A percentile compares a stretch with the other conserved stretches of the same genome.
These are phyloP conservation scores for Knufia fluminis DNA, from an alignment of 2,329 filamentous ascomycete species.

Conservation along the genomic window DNA sequence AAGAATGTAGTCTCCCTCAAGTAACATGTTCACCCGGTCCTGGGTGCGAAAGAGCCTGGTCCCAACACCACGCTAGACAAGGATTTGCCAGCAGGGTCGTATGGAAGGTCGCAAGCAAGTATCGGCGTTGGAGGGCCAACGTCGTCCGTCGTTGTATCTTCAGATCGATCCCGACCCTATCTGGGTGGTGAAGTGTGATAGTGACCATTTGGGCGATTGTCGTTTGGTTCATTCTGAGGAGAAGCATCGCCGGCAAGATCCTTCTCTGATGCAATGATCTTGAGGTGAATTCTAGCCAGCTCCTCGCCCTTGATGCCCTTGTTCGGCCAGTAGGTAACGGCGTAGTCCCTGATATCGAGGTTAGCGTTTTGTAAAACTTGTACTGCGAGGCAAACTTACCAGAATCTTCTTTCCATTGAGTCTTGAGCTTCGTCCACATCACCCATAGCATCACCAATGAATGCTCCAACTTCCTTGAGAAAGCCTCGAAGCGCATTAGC, in stretches of 20 bases:
- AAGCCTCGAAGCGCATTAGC: slow-evolving; percentile 36
- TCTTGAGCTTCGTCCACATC: slow-evolving; percentile 32
- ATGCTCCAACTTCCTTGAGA: slow-evolving; percentile 38
- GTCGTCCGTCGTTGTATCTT: neutral
- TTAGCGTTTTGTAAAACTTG: slow-evolving; percentile 22
- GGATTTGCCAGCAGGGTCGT: too few species aligned
- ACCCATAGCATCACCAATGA: slow-evolving; percentile 30
- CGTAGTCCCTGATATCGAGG: slow-evolving; percentile 32
- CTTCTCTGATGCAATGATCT: slow-evolving; percentile 23
- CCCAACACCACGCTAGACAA: too few species aligned
- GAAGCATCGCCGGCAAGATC: slow-evolving; percentile 21
- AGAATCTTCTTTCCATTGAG: slow-evolving; percentile 36
- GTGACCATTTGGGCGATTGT: slow-evolving; percentile 19
- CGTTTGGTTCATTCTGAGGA: slow-evolving; percentile 20
- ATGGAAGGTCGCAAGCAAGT: too few species aligned
- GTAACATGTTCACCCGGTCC: too few species aligned
- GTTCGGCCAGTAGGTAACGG: slow-evolving; percentile 40
- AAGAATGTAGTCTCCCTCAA: neutral
- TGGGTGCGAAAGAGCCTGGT: too few species aligned
- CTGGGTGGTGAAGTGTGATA: slow-evolving; percentile 21
- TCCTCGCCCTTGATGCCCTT: slow-evolving; percentile 28
- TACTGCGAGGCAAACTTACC: slow-evolving; percentile 28
- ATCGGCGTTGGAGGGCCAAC: neutral
- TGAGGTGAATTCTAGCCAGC: slow-evolving; percentile 21
- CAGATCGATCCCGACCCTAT: slow-evolving; percentile 2